phyloP scores from a whole-genome alignment of 345 rosid genomes.

The Noccaea bulbosa region DNA sequence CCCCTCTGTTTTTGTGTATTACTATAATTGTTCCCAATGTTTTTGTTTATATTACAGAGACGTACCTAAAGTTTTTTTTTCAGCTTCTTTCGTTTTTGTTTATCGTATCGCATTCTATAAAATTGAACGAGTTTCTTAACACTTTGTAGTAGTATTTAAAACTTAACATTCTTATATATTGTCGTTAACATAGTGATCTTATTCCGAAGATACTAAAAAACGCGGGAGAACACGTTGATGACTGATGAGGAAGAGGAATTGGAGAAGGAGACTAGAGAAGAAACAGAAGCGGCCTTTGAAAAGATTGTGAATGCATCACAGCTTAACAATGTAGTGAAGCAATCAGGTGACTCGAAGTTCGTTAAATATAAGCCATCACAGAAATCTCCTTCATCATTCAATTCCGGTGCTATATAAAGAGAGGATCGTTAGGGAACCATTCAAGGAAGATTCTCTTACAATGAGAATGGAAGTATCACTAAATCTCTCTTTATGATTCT shows the following conservation, averaged over 20 bases:
- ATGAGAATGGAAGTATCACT: too few relatives aligned
- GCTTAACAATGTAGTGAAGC: constrained; percentile 70
- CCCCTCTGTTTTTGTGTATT: neutral
- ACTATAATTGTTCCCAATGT: neutral
- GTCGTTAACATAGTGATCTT: constrained; percentile 77
- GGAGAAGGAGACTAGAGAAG: constrained; percentile 63
- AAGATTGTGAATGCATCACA: constrained; percentile 83
- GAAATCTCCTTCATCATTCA: constrained; percentile 63
- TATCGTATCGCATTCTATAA: neutral
- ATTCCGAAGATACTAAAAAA: constrained; percentile 68
- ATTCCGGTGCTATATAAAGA: constrained; percentile 88
- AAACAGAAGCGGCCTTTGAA: constrained; percentile 73
- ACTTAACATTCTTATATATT: neutral
- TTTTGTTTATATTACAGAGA: neutral
- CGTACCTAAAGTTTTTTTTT: neutral
- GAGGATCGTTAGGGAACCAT: constrained; percentile 65
- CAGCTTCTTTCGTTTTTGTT: neutral
- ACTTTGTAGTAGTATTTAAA: too few relatives aligned
- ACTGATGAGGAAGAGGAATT: constrained; percentile 74
- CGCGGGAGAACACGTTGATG: constrained; percentile 55
- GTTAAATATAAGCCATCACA: constrained; percentile 81
- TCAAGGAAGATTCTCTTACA: too few relatives aligned
- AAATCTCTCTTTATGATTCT: too few relatives aligned
- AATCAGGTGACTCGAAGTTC: constrained; percentile 62
- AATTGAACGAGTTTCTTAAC: neutral